A percentile compares a stretch with the other conserved stretches of the same genome.
Conservation (phyloP, 148 eudicot species). For the Amaranthus cruentus region DNA sequence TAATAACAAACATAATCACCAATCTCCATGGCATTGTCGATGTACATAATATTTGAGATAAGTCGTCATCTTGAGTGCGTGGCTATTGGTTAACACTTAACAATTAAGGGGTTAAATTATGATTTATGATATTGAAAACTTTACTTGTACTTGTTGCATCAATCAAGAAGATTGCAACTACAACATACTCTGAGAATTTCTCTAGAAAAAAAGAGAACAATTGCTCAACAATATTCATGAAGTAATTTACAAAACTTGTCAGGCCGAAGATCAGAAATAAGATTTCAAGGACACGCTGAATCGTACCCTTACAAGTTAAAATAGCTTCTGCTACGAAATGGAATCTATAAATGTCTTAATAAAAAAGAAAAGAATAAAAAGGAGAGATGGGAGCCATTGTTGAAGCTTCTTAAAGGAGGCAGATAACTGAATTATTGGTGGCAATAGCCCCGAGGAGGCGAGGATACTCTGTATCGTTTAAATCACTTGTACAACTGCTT, state of each 20-base stretch:
- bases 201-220: background rate
- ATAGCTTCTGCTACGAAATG: background rate
- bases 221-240: background rate
- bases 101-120: too few relatives aligned
- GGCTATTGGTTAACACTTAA: too few relatives aligned
- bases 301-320: background rate
- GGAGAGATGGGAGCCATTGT: background rate
- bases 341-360: background rate
- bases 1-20: too few relatives aligned
- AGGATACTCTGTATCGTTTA: background rate
- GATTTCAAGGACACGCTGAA: background rate
- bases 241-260: background rate
- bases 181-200: background rate
- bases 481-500: constrained; percentile 72
- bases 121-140: too few relatives aligned
- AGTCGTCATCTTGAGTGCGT: too few relatives aligned
- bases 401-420: background rate
- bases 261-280: background rate
- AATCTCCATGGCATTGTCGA: too few relatives aligned
- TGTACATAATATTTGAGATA: too few relatives aligned
- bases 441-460: background rate
- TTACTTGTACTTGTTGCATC: too few relatives aligned
- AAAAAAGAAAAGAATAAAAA: background rate
- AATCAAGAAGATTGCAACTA: too few relatives aligned
- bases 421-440: background rate